phyloP scores from a whole-genome alignment of 805 yeast genomes.

The Clavispora asparagi region DNA sequence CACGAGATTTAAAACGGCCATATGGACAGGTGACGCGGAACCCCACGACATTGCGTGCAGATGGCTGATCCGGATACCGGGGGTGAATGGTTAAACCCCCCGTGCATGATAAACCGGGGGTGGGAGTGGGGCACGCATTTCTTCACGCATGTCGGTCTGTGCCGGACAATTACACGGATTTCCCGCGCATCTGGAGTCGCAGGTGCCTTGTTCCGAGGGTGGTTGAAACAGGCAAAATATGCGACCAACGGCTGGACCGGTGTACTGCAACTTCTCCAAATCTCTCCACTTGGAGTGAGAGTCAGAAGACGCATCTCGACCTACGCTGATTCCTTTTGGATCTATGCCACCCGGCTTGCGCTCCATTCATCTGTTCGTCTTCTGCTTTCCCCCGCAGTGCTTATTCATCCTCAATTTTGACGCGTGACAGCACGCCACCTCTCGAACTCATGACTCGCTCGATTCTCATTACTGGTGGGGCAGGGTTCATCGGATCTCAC shows the following conservation, averaged over 20 bases:
- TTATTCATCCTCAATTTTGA: not conserved
- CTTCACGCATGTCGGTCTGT: too few species aligned
- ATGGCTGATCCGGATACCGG: not conserved
- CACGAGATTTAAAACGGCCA: not conserved
- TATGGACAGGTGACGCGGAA: too few species aligned
- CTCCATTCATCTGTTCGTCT: too few species aligned
- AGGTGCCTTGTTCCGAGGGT: not conserved
- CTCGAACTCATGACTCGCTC: not conserved
- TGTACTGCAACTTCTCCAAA: too few species aligned
- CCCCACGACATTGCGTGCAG: not conserved
- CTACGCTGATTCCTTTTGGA: too few species aligned
- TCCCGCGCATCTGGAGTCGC: too few species aligned
- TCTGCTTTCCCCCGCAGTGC: not conserved
- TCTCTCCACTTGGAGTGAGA: too few species aligned
- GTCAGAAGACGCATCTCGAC: too few species aligned
- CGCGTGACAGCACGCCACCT: too few species aligned
- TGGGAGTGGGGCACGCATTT: not conserved
- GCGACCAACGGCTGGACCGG: too few species aligned
- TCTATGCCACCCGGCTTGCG: too few species aligned
- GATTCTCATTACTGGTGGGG: slow-evolving; percentile 50
- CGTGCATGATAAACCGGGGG: not conserved
- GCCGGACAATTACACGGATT: too few species aligned
- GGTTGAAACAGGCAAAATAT: not conserved
- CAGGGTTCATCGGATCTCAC: slow-evolving; percentile 54
- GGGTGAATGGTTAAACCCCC: not conserved